These are phyloP conservation scores for Alliaria petiolata DNA, from an alignment of 345 rosid species.

Conservation along the genomic window DNA sequence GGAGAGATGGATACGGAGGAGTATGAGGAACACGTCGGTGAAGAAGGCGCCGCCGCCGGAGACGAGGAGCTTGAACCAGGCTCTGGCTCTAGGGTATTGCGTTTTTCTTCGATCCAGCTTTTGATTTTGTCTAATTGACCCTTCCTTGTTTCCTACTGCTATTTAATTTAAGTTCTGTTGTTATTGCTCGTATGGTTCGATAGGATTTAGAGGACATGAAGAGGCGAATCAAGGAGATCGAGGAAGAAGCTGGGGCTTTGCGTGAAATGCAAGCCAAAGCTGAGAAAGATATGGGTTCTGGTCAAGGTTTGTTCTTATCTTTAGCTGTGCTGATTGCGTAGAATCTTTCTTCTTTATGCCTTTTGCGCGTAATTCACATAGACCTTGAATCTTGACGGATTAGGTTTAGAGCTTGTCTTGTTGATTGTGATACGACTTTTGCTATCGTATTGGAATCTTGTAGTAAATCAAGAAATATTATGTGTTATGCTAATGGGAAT, in stretches of 20 bases:
- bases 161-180: not conserved
- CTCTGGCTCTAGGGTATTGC: slow-evolving; percentile 56
- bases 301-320: slow-evolving; percentile 52
- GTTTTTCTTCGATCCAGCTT: slow-evolving; percentile 10
- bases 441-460: not conserved
- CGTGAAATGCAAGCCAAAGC: slow-evolving; percentile 99
- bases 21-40: slow-evolving; percentile 50
- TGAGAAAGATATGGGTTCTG: slow-evolving; percentile 98
- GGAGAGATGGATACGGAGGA: slow-evolving; percentile 64
- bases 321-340: not conserved
- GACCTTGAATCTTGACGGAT: not conserved
- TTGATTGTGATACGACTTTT: not conserved
- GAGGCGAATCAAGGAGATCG: slow-evolving; percentile 91
- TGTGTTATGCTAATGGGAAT: not conserved
- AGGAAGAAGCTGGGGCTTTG: slow-evolving; percentile 96
- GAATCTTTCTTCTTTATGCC: not conserved
- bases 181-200: not conserved
- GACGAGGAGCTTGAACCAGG: slow-evolving; percentile 49
- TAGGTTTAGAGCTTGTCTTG: not conserved
- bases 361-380: no score
- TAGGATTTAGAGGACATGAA: slow-evolving; percentile 99
- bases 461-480: not conserved
- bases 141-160: not conserved
- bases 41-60: slow-evolving; percentile 41
- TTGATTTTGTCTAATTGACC: not conserved